phyloP scores from a whole-genome alignment of 2,329 filamentous ascomycete species.

The Ceratocystis albifundus region DNA sequence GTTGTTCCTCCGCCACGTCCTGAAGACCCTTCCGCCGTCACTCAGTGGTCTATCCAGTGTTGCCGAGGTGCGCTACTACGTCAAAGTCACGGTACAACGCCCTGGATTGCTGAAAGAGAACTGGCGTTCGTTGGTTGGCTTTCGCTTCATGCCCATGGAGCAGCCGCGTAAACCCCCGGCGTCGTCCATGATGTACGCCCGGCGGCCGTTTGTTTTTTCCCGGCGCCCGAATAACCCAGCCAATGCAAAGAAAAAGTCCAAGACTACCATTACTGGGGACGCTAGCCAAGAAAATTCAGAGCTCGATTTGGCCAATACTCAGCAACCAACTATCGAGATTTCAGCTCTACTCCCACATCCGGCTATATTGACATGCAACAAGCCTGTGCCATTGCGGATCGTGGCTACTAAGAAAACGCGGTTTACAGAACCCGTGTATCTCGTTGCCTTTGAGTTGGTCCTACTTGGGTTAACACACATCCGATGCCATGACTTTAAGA shows the following conservation, averaged over 20 bases:
- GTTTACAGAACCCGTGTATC: constrained; percentile 56
- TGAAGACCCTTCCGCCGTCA: constrained; percentile 77
- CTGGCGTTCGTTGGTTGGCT: constrained; percentile 53
- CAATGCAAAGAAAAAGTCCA: constrained; percentile 20
- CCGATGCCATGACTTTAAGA: constrained; percentile 60
- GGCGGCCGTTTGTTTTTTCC: constrained; percentile 53
- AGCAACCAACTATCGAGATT: constrained; percentile 60
- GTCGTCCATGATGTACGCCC: constrained; percentile 71
- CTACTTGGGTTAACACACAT: constrained; percentile 71
- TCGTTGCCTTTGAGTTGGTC: constrained; percentile 70
- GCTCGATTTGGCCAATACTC: constrained; percentile 22
- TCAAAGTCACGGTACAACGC: constrained; percentile 90
- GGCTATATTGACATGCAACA: constrained; percentile 77
- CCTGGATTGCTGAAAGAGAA: constrained; percentile 86
- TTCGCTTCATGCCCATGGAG: constrained; percentile 89
- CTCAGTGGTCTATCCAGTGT: constrained; percentile 75
- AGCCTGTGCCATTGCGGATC: constrained; percentile 68
- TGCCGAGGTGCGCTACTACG: constrained; percentile 84
- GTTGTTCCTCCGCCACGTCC: constrained; percentile 58
- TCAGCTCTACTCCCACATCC: constrained; percentile 75
- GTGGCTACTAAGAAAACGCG: constrained; percentile 65
- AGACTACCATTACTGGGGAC: background rate
- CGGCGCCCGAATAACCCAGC: constrained; percentile 29
- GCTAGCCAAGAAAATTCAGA: constrained; percentile 8
- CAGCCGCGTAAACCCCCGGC: constrained; percentile 58